phyloP scores from a whole-genome alignment of 2,329 filamentous ascomycete species.

The Xylariomycetidae sp. region DNA sequence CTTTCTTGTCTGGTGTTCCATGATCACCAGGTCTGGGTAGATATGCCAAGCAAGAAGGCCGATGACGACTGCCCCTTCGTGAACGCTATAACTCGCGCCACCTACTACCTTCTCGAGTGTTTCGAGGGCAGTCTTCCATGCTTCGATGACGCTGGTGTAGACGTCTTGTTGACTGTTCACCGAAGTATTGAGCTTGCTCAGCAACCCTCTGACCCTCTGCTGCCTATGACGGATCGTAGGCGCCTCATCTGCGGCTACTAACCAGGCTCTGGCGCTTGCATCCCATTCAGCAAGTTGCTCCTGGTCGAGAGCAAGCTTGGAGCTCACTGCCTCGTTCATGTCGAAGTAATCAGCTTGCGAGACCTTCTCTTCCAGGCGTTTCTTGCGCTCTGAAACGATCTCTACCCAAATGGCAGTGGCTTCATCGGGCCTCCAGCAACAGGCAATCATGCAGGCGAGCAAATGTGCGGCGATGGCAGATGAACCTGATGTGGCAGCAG shows the following conservation, averaged over 20 bases:
- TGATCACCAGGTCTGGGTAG: conserved; percentile 5
- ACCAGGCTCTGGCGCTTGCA: conserved; percentile 8
- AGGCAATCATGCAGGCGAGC: conserved; percentile 25
- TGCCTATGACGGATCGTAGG: conserved; percentile 2
- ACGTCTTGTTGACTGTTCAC: conserved; percentile 3
- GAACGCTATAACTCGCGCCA: conserved; percentile 3
- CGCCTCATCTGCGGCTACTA: conserved; percentile 6
- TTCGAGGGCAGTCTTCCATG: conserved; percentile 5
- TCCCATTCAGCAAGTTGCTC: conserved; percentile 7
- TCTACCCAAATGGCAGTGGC: conserved; percentile 25
- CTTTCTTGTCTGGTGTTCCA: not conserved
- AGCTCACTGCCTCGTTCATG: conserved; percentile 2
- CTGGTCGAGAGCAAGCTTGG: conserved; percentile 2
- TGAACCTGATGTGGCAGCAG: conserved; percentile 28
- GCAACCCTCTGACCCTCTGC: not conserved
- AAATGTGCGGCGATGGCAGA: conserved; percentile 25
- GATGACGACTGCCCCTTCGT: conserved; percentile 4
- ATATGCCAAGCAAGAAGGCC: conserved; percentile 5
- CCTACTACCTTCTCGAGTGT: conserved; percentile 5
- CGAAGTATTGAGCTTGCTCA: conserved; percentile 1
- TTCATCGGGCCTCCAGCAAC: conserved; percentile 16
- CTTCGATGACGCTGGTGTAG: conserved; percentile 6
- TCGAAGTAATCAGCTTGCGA: not conserved
- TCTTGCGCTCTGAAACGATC: conserved; percentile 15
- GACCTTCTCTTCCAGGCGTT: conserved; percentile 2